These are phyloP conservation scores for Boletus sp. DNA, from an alignment of 1,284 basidiomycete genomes.

Conservation along the genomic window DNA sequence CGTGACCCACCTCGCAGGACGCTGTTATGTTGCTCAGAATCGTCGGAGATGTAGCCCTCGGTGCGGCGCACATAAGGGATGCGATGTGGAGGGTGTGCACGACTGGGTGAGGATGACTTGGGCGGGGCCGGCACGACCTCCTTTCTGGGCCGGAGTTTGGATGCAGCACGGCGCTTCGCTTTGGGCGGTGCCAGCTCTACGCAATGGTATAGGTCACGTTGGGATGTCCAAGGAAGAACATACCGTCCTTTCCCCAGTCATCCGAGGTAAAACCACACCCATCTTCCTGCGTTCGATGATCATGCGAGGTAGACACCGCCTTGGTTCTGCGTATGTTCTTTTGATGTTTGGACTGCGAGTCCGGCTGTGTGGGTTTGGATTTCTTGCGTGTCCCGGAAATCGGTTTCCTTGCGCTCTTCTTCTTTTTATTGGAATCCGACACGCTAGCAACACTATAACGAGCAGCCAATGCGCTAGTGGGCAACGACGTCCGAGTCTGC, in stretches of 20 bases:
- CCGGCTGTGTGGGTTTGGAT: conserved; percentile 11
- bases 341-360: background rate
- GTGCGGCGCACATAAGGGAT: conserved; percentile 41
- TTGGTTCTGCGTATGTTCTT: conserved; percentile 18
- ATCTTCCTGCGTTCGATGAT: background rate
- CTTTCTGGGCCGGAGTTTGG: conserved; percentile 19
- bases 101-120: conserved; percentile 9
- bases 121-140: conserved; percentile 15
- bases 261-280: conserved; percentile 16
- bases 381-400: conserved; percentile 8
- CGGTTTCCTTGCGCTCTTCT: conserved; percentile 12
- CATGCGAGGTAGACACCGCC: background rate
- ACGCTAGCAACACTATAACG: background rate
- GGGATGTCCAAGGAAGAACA: background rate
- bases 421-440: conserved; percentile 10
- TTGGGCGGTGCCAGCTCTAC: conserved; percentile 30
- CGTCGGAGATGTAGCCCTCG: conserved; percentile 48
- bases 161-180: conserved; percentile 4
- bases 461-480: background rate
- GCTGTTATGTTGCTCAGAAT: conserved; percentile 32
- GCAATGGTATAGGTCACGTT: background rate
- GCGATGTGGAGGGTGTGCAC: conserved; percentile 26
- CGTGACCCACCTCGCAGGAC: conserved; percentile 30
- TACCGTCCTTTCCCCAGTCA: conserved; percentile 27
- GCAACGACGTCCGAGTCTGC: conserved; percentile 12